Conservation (phyloP, 495 filamentous ascomycete species). For the Hypoxylon trugodes region DNA sequence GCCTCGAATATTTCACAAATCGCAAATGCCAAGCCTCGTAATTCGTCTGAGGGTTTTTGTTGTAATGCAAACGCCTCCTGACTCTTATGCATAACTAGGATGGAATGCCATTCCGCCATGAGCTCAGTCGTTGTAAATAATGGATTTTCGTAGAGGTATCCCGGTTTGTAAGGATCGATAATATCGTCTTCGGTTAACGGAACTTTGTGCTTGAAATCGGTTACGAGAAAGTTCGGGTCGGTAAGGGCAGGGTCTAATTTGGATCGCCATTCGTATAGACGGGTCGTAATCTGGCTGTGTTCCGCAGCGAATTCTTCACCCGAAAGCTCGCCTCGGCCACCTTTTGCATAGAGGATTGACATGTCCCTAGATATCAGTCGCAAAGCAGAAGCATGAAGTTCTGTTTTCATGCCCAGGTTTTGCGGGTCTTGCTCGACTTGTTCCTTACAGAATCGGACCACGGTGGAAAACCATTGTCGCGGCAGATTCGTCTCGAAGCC, state of each 20-base stretch:
- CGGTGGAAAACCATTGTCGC: slow-evolving; percentile 80
- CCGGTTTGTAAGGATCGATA: slow-evolving; percentile 74
- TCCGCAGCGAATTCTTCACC: slow-evolving; percentile 70
- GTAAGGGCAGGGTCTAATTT: slow-evolving; percentile 66
- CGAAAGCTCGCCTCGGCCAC: slow-evolving; percentile 67
- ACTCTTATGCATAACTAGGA: slow-evolving; percentile 81
- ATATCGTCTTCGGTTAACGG: slow-evolving; percentile 68
- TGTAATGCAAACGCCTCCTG: slow-evolving; percentile 61
- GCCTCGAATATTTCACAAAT: slow-evolving; percentile 81
- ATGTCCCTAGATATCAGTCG: slow-evolving; percentile 83
- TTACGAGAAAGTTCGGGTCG: slow-evolving; percentile 65
- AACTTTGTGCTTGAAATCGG: slow-evolving; percentile 61
- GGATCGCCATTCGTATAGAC: slow-evolving; percentile 63
- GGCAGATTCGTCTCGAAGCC: slow-evolving; percentile 76
- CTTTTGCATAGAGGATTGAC: slow-evolving; percentile 78
- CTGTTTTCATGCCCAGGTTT: slow-evolving; percentile 70
- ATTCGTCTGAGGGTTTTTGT: slow-evolving; percentile 50
- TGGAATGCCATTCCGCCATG: slow-evolving; percentile 78
- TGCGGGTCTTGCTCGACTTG: slow-evolving; percentile 67
- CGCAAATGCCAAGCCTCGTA: slow-evolving; percentile 69
- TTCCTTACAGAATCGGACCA: slow-evolving; percentile 67
- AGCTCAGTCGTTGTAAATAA: slow-evolving; percentile 76
- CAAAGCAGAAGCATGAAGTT: slow-evolving; percentile 68
- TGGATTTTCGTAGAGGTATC: slow-evolving; percentile 70
- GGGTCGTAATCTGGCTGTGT: slow-evolving; percentile 63